These are phyloP conservation scores for Clohesyomyces aquaticus DNA, from an alignment of 495 filamentous ascomycete genomes.

Conservation along the genomic window DNA sequence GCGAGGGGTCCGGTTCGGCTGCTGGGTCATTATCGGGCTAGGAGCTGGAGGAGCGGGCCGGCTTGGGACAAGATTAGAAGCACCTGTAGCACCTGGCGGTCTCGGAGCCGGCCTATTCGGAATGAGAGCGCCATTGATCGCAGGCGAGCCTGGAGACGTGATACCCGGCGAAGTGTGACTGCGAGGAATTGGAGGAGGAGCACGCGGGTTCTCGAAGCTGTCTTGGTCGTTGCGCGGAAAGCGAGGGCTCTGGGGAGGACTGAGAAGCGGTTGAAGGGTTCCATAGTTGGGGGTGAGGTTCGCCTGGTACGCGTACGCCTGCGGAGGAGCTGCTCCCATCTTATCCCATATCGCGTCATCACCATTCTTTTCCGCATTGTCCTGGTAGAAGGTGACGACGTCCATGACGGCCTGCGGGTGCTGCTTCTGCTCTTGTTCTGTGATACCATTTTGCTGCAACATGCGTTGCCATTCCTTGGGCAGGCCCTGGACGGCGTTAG, in stretches of 20 bases:
- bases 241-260: constrained; percentile 86
- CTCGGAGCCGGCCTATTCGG: constrained; percentile 69
- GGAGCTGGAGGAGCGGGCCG: constrained; percentile 51
- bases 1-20: constrained; percentile 19
- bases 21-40: constrained; percentile 31
- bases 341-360: constrained; percentile 94
- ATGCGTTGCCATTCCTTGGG: constrained; percentile 98
- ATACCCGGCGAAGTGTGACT: constrained; percentile 48
- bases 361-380: constrained; percentile 75
- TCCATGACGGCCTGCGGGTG: constrained; percentile 93
- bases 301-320: constrained; percentile 54
- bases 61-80: constrained; percentile 48
- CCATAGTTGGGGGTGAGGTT: constrained; percentile 52
- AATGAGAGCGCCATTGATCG: constrained; percentile 62
- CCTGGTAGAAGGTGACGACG: constrained; percentile 95
- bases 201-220: constrained; percentile 96
- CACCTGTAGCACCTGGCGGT: constrained; percentile 52
- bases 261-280: constrained; percentile 66
- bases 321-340: constrained; percentile 75
- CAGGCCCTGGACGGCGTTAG: constrained; percentile 64
- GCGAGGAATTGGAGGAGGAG: constrained; percentile 85
- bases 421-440: constrained; percentile 92
- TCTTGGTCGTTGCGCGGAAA: constrained; percentile 89
- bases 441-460: constrained; percentile 93
- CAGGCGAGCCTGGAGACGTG: constrained; percentile 54